phyloP scores from a whole-genome alignment of 371 early-diverging fungal genomes.

The Blyttiomyces sp. region DNA sequence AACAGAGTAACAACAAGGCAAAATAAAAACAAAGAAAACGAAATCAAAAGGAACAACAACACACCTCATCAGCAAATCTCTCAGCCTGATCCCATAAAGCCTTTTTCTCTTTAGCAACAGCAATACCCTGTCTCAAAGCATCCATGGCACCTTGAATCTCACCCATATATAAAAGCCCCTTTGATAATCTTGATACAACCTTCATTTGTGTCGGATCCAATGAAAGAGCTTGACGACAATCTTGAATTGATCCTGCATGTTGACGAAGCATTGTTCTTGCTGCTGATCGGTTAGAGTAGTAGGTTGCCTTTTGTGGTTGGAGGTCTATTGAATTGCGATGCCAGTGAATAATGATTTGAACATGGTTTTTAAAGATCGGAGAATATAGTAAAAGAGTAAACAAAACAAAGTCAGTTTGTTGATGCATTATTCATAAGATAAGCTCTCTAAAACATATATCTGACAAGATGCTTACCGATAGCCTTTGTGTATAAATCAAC shows the following conservation, averaged over 20 bases:
- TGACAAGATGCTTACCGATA: slow-evolving; percentile 25
- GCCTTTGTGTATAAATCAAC: slow-evolving; percentile 39
- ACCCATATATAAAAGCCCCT: slow-evolving; percentile 68
- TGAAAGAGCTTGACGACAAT: slow-evolving; percentile 63
- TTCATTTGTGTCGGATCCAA: slow-evolving; percentile 67
- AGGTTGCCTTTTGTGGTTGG: slow-evolving; percentile 61
- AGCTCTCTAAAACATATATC: not conserved
- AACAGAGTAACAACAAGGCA: too few species aligned
- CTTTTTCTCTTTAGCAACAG: not conserved
- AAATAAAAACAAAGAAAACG: too few species aligned
- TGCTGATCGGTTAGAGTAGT: slow-evolving; percentile 80
- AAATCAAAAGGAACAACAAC: not conserved
- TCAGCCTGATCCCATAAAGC: slow-evolving; percentile 33
- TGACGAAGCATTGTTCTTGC: slow-evolving; percentile 70
- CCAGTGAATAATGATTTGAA: not conserved
- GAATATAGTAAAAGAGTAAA: not conserved
- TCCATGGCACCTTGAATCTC: slow-evolving; percentile 17
- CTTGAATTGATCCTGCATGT: slow-evolving; percentile 62
- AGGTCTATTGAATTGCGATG: slow-evolving; percentile 39
- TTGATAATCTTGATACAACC: slow-evolving; percentile 66
- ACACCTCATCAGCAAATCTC: slow-evolving; percentile 48
- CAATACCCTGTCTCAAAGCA: slow-evolving; percentile 6
- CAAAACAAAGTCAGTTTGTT: not conserved
- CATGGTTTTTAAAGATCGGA: not conserved
- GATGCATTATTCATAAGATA: not conserved